These are phyloP conservation scores for Aureobasidium sp. DNA, from an alignment of 2,329 filamentous ascomycete genomes.

Conservation along the genomic window DNA sequence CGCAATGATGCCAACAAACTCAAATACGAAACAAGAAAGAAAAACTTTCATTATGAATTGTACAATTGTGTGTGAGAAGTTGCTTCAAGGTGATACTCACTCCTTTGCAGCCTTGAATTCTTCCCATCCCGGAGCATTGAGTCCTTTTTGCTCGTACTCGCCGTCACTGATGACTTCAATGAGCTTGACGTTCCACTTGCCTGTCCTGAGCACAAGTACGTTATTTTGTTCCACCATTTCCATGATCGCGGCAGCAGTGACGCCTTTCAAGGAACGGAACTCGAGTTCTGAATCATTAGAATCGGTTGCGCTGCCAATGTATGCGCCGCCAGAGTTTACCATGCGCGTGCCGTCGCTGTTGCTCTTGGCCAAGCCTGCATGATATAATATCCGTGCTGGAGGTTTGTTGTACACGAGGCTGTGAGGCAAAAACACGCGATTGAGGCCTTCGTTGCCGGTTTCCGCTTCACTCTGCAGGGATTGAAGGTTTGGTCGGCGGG, in stretches of 20 bases:
- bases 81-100: background rate
- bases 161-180: slow-evolving; percentile 50
- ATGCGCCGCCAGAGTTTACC: slow-evolving; percentile 28
- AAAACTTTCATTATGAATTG: background rate
- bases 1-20: too few species aligned
- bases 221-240: slow-evolving; percentile 41
- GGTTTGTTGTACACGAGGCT: slow-evolving; percentile 24
- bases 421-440: slow-evolving; percentile 20
- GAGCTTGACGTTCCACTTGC: slow-evolving; percentile 55
- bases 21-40: too few species aligned
- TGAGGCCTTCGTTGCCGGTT: background rate
- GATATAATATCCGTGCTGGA: slow-evolving; percentile 26
- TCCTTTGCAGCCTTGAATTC: slow-evolving; percentile 22
- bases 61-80: background rate
- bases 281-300: slow-evolving; percentile 43
- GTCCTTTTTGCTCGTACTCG: slow-evolving; percentile 41
- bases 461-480: background rate
- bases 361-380: slow-evolving; percentile 26
- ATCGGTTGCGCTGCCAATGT: slow-evolving; percentile 23
- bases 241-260: slow-evolving; percentile 52
- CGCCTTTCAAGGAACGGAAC: slow-evolving; percentile 57
- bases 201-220: slow-evolving; percentile 48
- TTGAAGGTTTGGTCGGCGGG: slow-evolving; percentile 5
- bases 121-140: slow-evolving; percentile 47
- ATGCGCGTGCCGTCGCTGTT: slow-evolving; percentile 27